These are phyloP conservation scores for Tilletia horrida DNA, from an alignment of 1,284 basidiomycete genomes.

Conservation along the genomic window DNA sequence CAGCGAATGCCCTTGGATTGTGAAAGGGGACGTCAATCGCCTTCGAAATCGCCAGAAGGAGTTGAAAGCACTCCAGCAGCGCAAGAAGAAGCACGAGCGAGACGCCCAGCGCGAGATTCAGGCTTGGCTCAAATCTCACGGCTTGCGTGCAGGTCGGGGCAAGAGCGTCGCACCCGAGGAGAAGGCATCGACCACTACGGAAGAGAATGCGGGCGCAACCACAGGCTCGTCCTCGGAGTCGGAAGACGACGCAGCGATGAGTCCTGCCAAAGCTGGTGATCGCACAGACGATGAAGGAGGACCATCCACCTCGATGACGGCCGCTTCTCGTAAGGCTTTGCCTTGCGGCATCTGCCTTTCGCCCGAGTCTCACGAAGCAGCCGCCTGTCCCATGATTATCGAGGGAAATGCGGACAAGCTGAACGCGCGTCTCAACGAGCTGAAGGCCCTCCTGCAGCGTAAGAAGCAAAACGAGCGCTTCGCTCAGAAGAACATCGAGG, in stretches of 20 bases:
- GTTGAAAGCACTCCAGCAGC: conserved; percentile 2
- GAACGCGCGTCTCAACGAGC: background rate
- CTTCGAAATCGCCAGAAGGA: background rate
- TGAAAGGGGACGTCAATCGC: background rate
- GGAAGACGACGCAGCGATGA: no score
- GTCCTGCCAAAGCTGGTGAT: no score
- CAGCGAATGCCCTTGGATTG: background rate
- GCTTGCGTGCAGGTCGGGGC: background rate
- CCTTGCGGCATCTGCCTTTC: background rate
- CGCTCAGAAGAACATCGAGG: background rate
- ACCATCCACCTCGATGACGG: background rate
- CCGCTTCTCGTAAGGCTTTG: background rate
- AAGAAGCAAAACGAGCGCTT: background rate
- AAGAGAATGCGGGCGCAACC: background rate
- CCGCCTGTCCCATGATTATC: background rate
- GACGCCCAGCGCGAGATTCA: conserved; percentile 5
- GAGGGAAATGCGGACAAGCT: background rate
- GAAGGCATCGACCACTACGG: background rate
- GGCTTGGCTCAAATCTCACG: conserved; percentile 6
- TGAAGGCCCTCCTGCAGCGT: conserved; percentile 3
- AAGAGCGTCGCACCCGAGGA: background rate
- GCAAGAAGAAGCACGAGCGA: conserved; percentile 2
- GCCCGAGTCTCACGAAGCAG: background rate
- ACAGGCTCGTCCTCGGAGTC: background rate
- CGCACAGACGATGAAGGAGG: background rate